A percentile compares a stretch with the other conserved stretches of the same genome.
phyloP scores from a whole-genome alignment of 2,329 filamentous ascomycete genomes.

The Biscogniauxia mediterranea region DNA sequence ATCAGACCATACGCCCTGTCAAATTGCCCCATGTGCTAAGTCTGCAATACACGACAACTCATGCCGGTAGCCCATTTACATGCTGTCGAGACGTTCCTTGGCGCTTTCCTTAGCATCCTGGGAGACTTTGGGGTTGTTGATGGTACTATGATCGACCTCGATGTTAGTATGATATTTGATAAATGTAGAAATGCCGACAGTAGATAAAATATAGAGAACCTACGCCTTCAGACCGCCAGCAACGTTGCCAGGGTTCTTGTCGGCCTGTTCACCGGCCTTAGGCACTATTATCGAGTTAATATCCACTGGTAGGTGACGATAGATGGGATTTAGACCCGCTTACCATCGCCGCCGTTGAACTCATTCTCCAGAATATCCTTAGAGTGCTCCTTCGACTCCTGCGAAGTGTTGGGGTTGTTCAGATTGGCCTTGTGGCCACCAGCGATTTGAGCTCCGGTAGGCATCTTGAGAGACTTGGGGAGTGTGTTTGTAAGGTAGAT shows the following conservation, averaged over 20 bases:
- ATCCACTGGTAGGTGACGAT: background rate
- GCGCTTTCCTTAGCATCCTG: constrained; percentile 55
- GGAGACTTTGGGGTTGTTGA: constrained; percentile 57
- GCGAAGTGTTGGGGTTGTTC: constrained; percentile 54
- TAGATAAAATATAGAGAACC: constrained; percentile 19
- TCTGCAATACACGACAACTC: background rate
- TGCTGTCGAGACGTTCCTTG: constrained; percentile 49
- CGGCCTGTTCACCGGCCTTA: constrained; percentile 33
- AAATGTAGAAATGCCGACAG: constrained; percentile 12
- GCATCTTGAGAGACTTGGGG: constrained; percentile 36
- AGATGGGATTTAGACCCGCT: background rate
- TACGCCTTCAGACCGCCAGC: constrained; percentile 51
- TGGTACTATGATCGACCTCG: constrained; percentile 33
- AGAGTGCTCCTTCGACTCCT: constrained; percentile 56
- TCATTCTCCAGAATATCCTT: constrained; percentile 50
- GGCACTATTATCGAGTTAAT: constrained; percentile 21
- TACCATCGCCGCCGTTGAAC: constrained; percentile 42
- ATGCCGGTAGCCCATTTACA: constrained; percentile 24
- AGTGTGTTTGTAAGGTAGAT: background rate
- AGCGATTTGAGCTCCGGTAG: constrained; percentile 49
- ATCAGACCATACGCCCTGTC: background rate
- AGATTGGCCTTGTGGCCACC: constrained; percentile 60
- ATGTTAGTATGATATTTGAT: constrained; percentile 4
- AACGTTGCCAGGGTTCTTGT: constrained; percentile 56
- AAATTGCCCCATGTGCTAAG: background rate